These are phyloP conservation scores for Gossypium gossypioides DNA, from an alignment of 441 rosid species.

Conservation along the genomic window DNA sequence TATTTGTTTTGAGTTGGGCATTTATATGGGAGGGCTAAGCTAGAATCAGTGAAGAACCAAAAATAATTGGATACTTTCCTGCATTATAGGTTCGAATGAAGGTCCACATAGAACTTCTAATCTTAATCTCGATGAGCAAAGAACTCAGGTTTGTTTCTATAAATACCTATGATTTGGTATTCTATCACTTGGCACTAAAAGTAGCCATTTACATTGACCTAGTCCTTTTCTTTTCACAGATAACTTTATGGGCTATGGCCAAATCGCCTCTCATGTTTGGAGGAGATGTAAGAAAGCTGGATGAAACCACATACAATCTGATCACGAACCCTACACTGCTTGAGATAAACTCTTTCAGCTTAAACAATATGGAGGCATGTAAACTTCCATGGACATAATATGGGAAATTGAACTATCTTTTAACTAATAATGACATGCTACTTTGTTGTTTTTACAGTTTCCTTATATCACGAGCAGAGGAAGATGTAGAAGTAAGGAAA, in stretches of 20 bases:
- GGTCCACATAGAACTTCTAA: constrained; percentile 74
- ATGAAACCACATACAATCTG: constrained; percentile 45
- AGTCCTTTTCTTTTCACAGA: constrained; percentile 31
- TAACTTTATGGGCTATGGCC: constrained; percentile 89
- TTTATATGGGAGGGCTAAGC: neutral
- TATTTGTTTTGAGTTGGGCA: neutral
- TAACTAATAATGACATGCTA: neutral
- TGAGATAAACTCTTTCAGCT: constrained; percentile 64
- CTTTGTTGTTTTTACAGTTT: constrained; percentile 41
- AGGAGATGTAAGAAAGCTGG: constrained; percentile 77
- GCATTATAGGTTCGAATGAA: constrained; percentile 44
- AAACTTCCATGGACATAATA: neutral
- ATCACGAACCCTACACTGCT: constrained; percentile 66
- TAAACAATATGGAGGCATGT: constrained; percentile 66
- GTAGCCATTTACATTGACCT: neutral
- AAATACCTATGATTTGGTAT: neutral
- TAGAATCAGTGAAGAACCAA: constrained; percentile 2
- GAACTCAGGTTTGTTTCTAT: constrained; percentile 51
- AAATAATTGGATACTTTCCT: constrained; percentile 16
- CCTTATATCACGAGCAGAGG: constrained; percentile 33
- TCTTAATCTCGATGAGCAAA: constrained; percentile 56
- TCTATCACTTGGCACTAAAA: neutral
- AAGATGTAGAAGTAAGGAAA: constrained; percentile 11
- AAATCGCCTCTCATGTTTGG: constrained; percentile 96
- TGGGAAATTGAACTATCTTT: constrained; percentile 1